These are phyloP conservation scores for Collybiopsis confluens DNA, from an alignment of 768 basidiomycete genomes.

Conservation along the genomic window DNA sequence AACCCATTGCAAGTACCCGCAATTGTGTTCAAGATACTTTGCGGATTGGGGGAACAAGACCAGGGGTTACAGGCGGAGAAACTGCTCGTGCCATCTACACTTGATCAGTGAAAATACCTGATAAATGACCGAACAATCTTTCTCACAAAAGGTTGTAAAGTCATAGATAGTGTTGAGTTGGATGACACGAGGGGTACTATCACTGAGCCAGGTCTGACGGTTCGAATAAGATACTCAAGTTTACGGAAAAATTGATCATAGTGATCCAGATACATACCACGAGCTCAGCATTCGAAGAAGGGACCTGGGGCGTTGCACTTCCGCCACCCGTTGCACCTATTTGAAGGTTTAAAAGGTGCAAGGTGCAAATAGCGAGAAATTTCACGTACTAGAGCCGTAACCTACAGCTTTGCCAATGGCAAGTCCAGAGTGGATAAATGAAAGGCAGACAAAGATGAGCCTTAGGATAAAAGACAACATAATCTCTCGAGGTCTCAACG, in stretches of 20 bases:
- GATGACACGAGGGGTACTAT: conserved; percentile 20
- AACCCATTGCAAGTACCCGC: no score
- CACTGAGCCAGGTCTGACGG: conserved; percentile 18
- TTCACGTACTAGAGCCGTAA: no score
- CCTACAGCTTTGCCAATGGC: background rate
- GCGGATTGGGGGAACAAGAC: conserved; percentile 21
- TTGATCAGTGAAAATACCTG: background rate
- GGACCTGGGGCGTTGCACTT: conserved; percentile 16
- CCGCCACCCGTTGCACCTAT: conserved; percentile 21
- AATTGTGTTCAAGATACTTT: background rate
- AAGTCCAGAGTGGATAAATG: conserved; percentile 11
- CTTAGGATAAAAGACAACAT: no score
- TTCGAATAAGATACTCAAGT: no score
- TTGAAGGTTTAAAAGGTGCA: conserved; percentile 13
- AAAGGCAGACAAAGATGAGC: conserved; percentile 6
- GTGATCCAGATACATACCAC: no score
- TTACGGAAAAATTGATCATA: no score
- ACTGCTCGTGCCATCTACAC: conserved; percentile 17
- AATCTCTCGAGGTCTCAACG: no score
- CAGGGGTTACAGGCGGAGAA: conserved; percentile 17
- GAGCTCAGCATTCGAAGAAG: conserved; percentile 18
- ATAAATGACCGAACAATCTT: no score
- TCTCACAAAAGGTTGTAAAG: conserved; percentile 10
- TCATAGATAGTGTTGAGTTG: conserved; percentile 18
- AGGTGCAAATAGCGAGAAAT: no score